These are phyloP conservation scores for Pseudocercospora eumusae DNA, from an alignment of 2,329 filamentous ascomycete genomes.

Conservation along the genomic window DNA sequence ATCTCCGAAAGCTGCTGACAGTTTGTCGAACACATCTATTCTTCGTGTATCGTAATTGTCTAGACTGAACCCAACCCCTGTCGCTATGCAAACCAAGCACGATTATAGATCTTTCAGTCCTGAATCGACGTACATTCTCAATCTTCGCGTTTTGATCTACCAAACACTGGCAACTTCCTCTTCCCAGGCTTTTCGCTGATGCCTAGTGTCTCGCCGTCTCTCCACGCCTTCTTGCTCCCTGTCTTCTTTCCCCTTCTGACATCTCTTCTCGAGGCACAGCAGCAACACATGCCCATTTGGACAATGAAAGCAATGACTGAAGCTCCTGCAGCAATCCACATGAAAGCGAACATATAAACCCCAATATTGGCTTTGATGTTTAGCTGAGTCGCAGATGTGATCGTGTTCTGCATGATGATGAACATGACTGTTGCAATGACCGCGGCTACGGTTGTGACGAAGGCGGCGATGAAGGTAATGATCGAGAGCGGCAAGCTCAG, in stretches of 20 bases:
- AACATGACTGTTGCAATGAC: slow-evolving; percentile 82
- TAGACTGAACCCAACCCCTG: neutral
- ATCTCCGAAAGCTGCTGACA: neutral
- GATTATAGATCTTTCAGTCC: neutral
- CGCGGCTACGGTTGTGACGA: slow-evolving; percentile 69
- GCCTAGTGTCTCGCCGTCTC: slow-evolving; percentile 14
- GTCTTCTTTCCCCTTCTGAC: slow-evolving; percentile 52
- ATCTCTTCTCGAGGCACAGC: slow-evolving; percentile 62
- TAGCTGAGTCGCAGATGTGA: slow-evolving; percentile 68
- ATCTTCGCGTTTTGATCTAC: slow-evolving; percentile 17
- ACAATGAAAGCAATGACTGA: slow-evolving; percentile 68
- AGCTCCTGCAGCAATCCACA: slow-evolving; percentile 77
- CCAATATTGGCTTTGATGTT: slow-evolving; percentile 66
- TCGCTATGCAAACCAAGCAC: slow-evolving; percentile 9
- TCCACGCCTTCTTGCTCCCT: slow-evolving; percentile 38
- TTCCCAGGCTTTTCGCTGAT: slow-evolving; percentile 23
- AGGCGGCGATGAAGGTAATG: slow-evolving; percentile 65
- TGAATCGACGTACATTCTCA: neutral
- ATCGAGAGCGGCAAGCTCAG: slow-evolving; percentile 66
- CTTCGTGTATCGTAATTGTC: slow-evolving; percentile 1
- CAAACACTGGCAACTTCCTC: slow-evolving; percentile 22
- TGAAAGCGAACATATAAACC: slow-evolving; percentile 75
- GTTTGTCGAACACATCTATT: neutral
- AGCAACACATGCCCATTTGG: slow-evolving; percentile 77
- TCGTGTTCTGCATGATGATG: slow-evolving; percentile 74